These are phyloP conservation scores for Tilletia caries DNA, from an alignment of 1,284 basidiomycete genomes.

Conservation along the genomic window DNA sequence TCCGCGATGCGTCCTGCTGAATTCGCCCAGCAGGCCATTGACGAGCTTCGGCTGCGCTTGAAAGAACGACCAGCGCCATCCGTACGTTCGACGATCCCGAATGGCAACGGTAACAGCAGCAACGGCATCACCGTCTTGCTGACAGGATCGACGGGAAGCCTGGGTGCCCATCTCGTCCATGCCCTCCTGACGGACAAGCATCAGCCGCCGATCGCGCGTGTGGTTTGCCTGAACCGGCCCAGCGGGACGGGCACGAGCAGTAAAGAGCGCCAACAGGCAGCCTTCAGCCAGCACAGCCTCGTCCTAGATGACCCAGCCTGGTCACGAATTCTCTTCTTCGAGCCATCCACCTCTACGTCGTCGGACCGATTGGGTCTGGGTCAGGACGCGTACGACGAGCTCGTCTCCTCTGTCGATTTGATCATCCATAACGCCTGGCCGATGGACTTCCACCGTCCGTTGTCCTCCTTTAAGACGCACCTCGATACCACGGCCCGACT, in stretches of 20 bases:
- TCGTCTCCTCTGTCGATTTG: not conserved
- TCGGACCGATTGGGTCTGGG: not conserved
- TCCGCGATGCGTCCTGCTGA: no score
- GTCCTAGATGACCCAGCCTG: no score
- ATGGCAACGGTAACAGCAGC: not conserved
- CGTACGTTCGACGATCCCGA: no score
- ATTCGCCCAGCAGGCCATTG: no score
- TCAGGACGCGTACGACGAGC: not conserved
- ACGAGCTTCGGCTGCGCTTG: no score
- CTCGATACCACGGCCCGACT: not conserved
- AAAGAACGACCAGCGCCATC: no score
- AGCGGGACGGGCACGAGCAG: not conserved
- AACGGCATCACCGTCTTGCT: not conserved
- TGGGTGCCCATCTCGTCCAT: not conserved
- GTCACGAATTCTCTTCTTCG: no score
- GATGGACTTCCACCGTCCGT: not conserved
- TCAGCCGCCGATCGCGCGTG: not conserved
- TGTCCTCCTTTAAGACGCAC: not conserved
- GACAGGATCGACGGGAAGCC: not conserved
- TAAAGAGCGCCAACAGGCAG: no score
- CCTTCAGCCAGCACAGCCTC: no score
- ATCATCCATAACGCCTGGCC: slow-evolving; percentile 10
- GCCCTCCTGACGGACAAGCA: no score
- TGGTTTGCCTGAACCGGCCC: not conserved
- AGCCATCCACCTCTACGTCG: not conserved